Evolutionary conservation across 2,329 filamentous ascomycete genomes (phyloP).

Genomic region (Furcasterigmium sp.): DNA sequence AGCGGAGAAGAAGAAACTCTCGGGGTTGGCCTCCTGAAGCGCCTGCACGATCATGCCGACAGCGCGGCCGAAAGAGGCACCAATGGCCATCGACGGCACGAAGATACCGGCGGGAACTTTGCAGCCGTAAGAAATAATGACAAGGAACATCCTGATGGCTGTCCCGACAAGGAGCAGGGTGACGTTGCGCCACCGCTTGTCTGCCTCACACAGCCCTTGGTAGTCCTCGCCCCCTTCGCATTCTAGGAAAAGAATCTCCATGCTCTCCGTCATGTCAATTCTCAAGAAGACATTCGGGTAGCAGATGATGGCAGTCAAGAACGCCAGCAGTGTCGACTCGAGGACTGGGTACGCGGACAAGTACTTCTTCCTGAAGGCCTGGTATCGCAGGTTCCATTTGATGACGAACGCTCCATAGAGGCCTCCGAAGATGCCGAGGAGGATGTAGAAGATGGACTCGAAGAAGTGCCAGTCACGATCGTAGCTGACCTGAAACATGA

Average conservation of each 20-base stretch:
- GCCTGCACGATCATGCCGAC: constrained; percentile 93
- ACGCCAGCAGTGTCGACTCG: constrained; percentile 79
- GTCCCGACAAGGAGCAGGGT: constrained; percentile 75
- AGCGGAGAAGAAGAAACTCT: constrained; percentile 78
- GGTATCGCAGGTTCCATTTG: constrained; percentile 89
- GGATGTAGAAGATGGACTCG: constrained; percentile 83
- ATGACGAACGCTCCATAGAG: constrained; percentile 96
- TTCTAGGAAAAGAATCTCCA: constrained; percentile 95
- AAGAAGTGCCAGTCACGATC: constrained; percentile 98
- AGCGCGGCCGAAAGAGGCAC: constrained; percentile 87
- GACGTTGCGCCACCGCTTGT: constrained; percentile 74
- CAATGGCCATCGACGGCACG: constrained; percentile 95
- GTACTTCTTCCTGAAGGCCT: constrained; percentile 92
- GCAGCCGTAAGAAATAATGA: constrained; percentile 95
- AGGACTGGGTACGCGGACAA: constrained; percentile 77
- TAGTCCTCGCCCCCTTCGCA: constrained; percentile 88
- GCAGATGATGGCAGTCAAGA: constrained; percentile 83
- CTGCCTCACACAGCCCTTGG: constrained; percentile 76
- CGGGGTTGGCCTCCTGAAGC: constrained; percentile 77
- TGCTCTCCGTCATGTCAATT: constrained; percentile 99
- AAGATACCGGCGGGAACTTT: constrained; percentile 98
- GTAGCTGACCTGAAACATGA: constrained; percentile 98
- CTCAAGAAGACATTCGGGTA: constrained; percentile 93
- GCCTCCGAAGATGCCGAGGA: constrained; percentile 89
- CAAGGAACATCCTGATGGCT: constrained; percentile 71